phyloP scores from a whole-genome alignment of 306 rosid species.

The Inga laurina region DNA sequence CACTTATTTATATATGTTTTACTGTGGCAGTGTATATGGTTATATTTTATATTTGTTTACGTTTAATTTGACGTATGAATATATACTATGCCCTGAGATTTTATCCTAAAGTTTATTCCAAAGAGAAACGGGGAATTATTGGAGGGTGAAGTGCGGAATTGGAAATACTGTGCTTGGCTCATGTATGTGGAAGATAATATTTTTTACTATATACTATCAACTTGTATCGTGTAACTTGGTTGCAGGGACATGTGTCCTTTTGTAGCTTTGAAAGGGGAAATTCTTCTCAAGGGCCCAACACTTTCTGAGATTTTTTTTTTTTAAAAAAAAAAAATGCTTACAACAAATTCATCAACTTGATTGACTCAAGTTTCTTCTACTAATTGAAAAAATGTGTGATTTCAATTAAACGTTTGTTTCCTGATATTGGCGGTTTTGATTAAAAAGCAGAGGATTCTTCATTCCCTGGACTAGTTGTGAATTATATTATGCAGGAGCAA shows the following conservation, averaged over 20 bases:
- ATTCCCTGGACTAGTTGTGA: not conserved
- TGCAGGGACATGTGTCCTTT: not conserved
- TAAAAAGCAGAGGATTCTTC: too few species aligned
- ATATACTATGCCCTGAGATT: not conserved
- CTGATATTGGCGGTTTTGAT: too few species aligned
- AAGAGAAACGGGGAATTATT: not conserved
- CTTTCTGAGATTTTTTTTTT: not conserved
- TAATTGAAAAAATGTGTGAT: too few species aligned
- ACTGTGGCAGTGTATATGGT: not conserved
- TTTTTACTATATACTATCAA: not conserved
- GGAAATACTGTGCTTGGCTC: not conserved
- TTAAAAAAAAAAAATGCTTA: not conserved
- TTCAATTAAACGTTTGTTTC: too few species aligned
- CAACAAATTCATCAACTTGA: not conserved
- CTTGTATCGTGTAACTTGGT: slow-evolving; percentile 5
- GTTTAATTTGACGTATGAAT: not conserved
- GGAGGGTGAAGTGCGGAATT: not conserved
- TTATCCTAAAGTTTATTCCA: slow-evolving; percentile 10
- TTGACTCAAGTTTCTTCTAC: not conserved
- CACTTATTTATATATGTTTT: not conserved
- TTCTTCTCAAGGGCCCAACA: not conserved
- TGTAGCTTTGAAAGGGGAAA: slow-evolving; percentile 9
- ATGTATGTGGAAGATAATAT: not conserved
- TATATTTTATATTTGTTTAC: not conserved
- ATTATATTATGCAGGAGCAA: not conserved